Conservation (phyloP, 2,329 filamentous ascomycete species). For the Aspergillus quadrilineatus region DNA sequence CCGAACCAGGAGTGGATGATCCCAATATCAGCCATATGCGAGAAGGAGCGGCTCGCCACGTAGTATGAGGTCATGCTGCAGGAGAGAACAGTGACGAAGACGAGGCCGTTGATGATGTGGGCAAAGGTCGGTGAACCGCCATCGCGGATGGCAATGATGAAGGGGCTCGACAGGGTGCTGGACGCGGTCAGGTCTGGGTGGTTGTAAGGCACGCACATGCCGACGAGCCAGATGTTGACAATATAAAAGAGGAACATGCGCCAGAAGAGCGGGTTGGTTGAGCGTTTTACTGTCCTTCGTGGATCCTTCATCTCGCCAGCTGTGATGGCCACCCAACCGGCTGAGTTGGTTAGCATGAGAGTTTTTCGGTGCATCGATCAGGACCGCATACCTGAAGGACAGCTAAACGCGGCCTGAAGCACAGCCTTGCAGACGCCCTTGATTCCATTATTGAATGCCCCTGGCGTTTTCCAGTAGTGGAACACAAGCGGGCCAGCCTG, state of each 20-base stretch:
- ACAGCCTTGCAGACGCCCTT: conserved; percentile 37
- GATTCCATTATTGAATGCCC: conserved; percentile 33
- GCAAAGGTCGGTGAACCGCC: conserved; percentile 22
- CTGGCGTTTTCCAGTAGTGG: conserved; percentile 29
- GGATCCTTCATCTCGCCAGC: conserved; percentile 34
- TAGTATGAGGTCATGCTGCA: conserved; percentile 37
- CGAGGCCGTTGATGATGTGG: conserved; percentile 34
- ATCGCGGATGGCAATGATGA: conserved; percentile 31
- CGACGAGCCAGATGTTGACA: conserved; percentile 38
- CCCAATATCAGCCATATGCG: conserved; percentile 31
- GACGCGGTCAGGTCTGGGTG: conserved; percentile 26
- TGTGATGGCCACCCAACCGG: conserved; percentile 26
- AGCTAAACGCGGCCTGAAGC: conserved; percentile 35
- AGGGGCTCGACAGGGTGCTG: conserved; percentile 33
- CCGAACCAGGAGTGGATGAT: conserved; percentile 26
- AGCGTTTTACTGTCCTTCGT: conserved; percentile 30
- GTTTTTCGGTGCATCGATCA: not conserved
- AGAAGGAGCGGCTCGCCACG: conserved; percentile 33
- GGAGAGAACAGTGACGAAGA: conserved; percentile 37
- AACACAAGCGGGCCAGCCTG: conserved; percentile 35
- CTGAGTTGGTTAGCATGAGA: not conserved
- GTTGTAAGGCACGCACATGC: conserved; percentile 35
- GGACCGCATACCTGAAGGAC: conserved; percentile 30
- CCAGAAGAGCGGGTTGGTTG: conserved; percentile 34
- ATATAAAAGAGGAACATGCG: conserved; percentile 37